Evolutionary conservation across 805 yeast species (phyloP).

Genomic region (Wickerhamomyces bovis): DNA sequence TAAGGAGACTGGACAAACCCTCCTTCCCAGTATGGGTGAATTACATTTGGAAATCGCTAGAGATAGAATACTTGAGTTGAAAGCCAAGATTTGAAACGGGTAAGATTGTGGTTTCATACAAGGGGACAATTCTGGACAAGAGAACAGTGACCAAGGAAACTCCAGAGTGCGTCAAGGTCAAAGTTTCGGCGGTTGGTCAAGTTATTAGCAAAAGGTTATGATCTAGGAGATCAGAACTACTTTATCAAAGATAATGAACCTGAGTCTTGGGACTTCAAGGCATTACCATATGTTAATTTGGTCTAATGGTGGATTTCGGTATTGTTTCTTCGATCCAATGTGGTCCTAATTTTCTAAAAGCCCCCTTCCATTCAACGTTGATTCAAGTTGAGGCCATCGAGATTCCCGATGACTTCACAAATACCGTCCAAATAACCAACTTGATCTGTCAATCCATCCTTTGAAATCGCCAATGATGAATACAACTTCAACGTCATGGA

Average conservation of each 20-base stretch:
- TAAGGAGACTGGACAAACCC: conserved; percentile 84
- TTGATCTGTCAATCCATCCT: conserved; percentile 41
- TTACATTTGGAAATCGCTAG: conserved; percentile 84
- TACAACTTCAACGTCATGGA: conserved; percentile 59
- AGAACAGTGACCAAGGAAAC: conserved; percentile 11
- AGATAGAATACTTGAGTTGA: conserved; percentile 75
- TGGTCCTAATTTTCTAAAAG: conserved; percentile 50
- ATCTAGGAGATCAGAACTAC: conserved; percentile 30
- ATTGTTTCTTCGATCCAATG: conserved; percentile 54
- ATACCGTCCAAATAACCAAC: conserved; percentile 34
- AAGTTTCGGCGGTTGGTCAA: conserved; percentile 26
- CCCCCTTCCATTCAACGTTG: conserved; percentile 54
- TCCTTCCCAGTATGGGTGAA: conserved; percentile 96
- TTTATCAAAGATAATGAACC: conserved; percentile 27
- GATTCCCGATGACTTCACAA: conserved; percentile 45
- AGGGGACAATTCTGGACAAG: conserved; percentile 49
- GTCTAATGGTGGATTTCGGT: conserved; percentile 54
- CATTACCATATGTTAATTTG: conserved; percentile 47
- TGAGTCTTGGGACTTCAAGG: conserved; percentile 23
- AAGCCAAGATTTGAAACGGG: conserved; percentile 78
- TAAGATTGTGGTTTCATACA: conserved; percentile 82
- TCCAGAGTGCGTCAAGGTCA: conserved; percentile 21
- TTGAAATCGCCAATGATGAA: conserved; percentile 30
- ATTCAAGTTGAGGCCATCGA: conserved; percentile 44
- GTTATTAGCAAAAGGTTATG: conserved; percentile 21